phyloP scores from a whole-genome alignment of 148 eudicot genomes.

The Suaeda aralocaspica region DNA sequence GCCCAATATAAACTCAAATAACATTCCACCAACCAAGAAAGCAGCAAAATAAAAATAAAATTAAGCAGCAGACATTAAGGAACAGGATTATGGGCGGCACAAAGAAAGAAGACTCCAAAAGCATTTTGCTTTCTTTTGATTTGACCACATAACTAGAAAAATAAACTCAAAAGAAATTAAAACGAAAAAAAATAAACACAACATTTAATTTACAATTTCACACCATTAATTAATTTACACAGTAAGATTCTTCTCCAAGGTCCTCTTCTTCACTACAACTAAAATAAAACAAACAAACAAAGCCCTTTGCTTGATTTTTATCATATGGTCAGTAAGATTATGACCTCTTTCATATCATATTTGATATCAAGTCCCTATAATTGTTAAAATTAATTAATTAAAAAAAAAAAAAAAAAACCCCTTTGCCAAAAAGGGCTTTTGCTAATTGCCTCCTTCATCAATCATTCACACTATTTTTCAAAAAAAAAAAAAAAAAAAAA shows the following conservation, averaged over 20 bases:
- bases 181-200: background rate
- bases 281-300: constrained; percentile 15
- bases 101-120: constrained; percentile 21
- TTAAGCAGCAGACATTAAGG: constrained; percentile 7
- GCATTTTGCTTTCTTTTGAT: constrained; percentile 32
- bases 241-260: background rate
- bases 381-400: background rate
- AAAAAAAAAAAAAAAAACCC: constrained; percentile 3
- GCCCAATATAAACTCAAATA: constrained; percentile 9
- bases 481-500: background rate
- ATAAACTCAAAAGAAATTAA: background rate
- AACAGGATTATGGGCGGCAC: constrained; percentile 3
- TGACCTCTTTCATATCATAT: constrained; percentile 10
- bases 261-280: background rate
- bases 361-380: too few relatives aligned
- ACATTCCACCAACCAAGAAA: constrained; percentile 13
- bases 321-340: constrained; percentile 20
- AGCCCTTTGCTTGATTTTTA: constrained; percentile 30
- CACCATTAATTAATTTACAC: constrained; percentile 9
- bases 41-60: background rate
- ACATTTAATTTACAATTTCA: constrained; percentile 1
- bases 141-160: constrained; percentile 26
- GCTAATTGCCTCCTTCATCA: background rate
- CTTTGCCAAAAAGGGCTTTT: constrained; percentile 22
- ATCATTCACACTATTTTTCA: constrained; percentile 20